Percentiles rank a stretch among this genome's conserved stretches.
Evolutionary conservation across 2,329 filamentous ascomycete genomes (phyloP).

Genomic region (Pestalotiopsis sp.): DNA sequence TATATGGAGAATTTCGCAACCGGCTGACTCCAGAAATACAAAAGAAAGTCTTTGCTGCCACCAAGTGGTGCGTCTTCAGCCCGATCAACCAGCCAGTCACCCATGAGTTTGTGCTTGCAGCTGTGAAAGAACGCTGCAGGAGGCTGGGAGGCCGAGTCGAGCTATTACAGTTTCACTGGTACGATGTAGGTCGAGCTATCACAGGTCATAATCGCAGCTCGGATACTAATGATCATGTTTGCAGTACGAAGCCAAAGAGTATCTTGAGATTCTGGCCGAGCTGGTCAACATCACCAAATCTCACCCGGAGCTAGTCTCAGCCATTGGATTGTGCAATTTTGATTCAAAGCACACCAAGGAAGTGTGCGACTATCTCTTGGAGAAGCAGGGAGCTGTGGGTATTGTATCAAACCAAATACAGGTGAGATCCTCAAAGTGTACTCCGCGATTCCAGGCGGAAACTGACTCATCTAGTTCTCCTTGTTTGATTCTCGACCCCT

Average conservation of each 20-base stretch:
- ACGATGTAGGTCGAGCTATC: conserved; percentile 28
- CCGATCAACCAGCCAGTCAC: conserved; percentile 26
- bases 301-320: conserved; percentile 30
- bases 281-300: conserved; percentile 29
- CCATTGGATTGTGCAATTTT: conserved; percentile 38
- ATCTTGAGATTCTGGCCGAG: conserved; percentile 35
- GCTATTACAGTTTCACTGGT: conserved; percentile 39
- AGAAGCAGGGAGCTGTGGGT: conserved; percentile 27
- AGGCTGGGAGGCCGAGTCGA: conserved; percentile 34
- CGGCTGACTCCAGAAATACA: conserved; percentile 23
- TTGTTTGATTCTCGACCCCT: conserved; percentile 34
- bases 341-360: conserved; percentile 32
- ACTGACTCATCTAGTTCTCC: conserved; percentile 29
- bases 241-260: conserved; percentile 36
- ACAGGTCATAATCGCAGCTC: not conserved
- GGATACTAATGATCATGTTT: not conserved
- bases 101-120: conserved; percentile 27
- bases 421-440: conserved; percentile 20
- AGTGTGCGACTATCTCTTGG: conserved; percentile 34
- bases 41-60: conserved; percentile 31
- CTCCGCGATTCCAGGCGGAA: not conserved
- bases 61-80: conserved; percentile 38
- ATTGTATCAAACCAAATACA: conserved; percentile 38
- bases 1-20: conserved; percentile 34
- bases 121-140: conserved; percentile 34